Percentiles rank a stretch among this genome's conserved stretches.
phyloP scores from a whole-genome alignment of 208 protist genomes.

The Leishmania aethiopica region DNA sequence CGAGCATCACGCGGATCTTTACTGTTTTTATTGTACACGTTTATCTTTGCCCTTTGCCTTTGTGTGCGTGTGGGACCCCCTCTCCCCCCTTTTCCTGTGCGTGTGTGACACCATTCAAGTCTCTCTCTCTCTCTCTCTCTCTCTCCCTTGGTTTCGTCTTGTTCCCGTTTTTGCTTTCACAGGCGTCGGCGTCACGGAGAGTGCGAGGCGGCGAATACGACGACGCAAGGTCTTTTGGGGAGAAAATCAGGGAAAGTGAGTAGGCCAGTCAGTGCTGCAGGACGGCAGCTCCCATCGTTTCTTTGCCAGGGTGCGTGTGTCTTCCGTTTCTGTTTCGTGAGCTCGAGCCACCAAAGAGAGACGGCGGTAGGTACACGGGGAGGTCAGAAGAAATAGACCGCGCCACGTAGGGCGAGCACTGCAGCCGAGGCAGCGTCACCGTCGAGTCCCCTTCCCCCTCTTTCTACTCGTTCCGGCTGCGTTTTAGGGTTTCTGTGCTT shows the following conservation, averaged over 20 bases:
- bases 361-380: not conserved
- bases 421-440: not conserved
- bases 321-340: not conserved
- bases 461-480: not conserved
- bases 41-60: not conserved
- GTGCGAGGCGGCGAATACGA: not conserved
- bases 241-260: not conserved
- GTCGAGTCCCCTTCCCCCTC: not conserved
- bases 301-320: not conserved
- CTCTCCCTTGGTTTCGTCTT: not conserved
- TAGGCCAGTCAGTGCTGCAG: not conserved
- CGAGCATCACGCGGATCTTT: not conserved
- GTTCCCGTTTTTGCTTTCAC: not conserved
- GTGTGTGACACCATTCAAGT: not conserved
- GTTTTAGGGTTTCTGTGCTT: not conserved
- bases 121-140: not conserved
- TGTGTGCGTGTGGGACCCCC: not conserved
- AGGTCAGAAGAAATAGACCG: not conserved
- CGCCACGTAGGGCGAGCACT: not conserved
- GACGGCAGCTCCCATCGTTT: not conserved
- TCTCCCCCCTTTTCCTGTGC: not conserved
- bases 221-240: not conserved
- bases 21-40: not conserved
- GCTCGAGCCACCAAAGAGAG: not conserved
- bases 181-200: not conserved